Conservation (phyloP, 192 early-diverging fungal species). For the Podila horticola region DNA sequence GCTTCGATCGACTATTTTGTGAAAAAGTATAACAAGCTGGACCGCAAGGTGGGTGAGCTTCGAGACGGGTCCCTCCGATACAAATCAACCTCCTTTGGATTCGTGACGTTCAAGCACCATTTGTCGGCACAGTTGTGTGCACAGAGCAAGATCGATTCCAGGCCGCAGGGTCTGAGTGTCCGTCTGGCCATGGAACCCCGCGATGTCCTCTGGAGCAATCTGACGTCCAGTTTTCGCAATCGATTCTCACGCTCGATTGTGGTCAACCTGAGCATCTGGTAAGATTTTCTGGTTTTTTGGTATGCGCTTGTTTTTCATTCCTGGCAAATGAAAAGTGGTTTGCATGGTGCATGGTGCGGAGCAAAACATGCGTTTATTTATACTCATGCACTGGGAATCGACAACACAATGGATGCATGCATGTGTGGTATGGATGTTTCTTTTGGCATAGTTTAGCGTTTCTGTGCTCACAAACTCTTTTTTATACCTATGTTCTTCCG, state of each 20-base stretch:
- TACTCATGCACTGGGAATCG: too few species aligned
- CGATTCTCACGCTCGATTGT: constrained; percentile 55
- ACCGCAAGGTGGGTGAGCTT: constrained; percentile 51
- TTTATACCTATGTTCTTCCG: neutral
- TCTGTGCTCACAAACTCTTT: neutral
- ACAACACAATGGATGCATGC: too few species aligned
- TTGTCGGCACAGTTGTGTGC: constrained; percentile 68
- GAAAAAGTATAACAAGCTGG: constrained; percentile 55
- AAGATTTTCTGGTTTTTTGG: constrained; percentile 49
- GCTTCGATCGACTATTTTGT: constrained; percentile 50
- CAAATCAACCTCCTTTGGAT: constrained; percentile 64
- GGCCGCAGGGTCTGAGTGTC: constrained; percentile 62
- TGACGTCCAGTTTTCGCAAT: constrained; percentile 54
- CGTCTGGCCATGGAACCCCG: constrained; percentile 69
- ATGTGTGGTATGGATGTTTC: too few species aligned
- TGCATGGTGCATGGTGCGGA: too few species aligned
- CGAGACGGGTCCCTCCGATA: constrained; percentile 55
- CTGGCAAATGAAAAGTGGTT: constrained; percentile 4
- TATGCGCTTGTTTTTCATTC: constrained; percentile 22
- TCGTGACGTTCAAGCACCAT: constrained; percentile 68
- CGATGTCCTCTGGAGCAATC: constrained; percentile 68
- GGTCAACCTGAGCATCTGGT: constrained; percentile 60
- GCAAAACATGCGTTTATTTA: too few species aligned
- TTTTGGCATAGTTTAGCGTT: too few species aligned
- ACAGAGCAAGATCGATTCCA: constrained; percentile 60